Evolutionary conservation across 495 filamentous ascomycete genomes (phyloP), one percentile per base, ranked within the genome.

Genomic region (Xylaria scruposa): DNA sequence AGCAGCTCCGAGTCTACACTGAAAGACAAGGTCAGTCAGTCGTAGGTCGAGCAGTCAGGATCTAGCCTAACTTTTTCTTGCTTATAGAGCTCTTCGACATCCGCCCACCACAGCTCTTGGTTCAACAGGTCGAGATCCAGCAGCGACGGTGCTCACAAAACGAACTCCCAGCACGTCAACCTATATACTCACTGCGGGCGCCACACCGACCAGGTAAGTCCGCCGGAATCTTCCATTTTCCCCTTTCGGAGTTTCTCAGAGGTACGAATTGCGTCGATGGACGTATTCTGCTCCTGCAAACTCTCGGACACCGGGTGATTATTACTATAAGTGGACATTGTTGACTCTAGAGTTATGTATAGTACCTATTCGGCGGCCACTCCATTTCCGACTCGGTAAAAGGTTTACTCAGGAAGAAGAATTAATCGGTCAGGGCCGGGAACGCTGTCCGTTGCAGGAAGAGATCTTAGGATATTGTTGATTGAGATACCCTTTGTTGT

Each of bases 131-230:
- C 38, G 17, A 66, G 53, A 6, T 60, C 49, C 1, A 38, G 51
- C 60, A 66, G 36, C 21, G 69, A 71, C 26, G 24, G 47, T 31
- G 24, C 2, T 26, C 33, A 58, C 40, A 79, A 76, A 68, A 51
- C 74, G 7, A 64, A 70, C 65, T 73, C 79, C 29, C 78, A 75
- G 5, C 79, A 78, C 9, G 79, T 81, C 53, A 81, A 81, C 36
- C 69, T 73, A 2, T 77, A 79, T 73, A 80, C 79, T 12, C 72
- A 78, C 42, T 81, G 79, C 58, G 79, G 79, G 6, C 72, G 79
- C 8, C 79, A 81, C 56, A 73, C 75, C 44, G 73, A 81, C 70
- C 78, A 81, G 36, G 36, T 38, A 38, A 38, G 36, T 38, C 36
- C 36, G 36, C 36, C 8, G 36, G 8, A 8, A 8, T 38, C 36